Conservation (phyloP, 805 yeast species). For the Sungouiozyma ichnusensis region DNA sequence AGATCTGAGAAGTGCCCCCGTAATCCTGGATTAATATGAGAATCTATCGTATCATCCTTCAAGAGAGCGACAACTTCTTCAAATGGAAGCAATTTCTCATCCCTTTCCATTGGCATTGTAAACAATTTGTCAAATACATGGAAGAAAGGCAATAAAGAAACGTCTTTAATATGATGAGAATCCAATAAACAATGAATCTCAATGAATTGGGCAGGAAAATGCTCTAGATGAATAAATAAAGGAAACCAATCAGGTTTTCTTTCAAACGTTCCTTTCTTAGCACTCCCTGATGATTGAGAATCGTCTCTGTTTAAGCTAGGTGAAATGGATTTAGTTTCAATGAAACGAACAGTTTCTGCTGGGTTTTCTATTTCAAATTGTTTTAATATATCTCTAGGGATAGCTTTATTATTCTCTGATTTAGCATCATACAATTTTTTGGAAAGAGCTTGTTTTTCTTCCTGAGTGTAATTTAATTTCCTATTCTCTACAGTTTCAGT, state of each 20-base stretch:
- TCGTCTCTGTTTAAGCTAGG: constrained; percentile 39
- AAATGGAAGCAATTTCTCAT: constrained; percentile 49
- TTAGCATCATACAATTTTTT: constrained; percentile 51
- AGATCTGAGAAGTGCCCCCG: constrained; percentile 57
- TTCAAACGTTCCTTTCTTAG: constrained; percentile 16
- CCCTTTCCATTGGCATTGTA: constrained; percentile 57
- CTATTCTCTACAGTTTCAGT: constrained; percentile 41
- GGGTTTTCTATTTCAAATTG: constrained; percentile 68
- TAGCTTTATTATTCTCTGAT: constrained; percentile 56
- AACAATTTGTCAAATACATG: constrained; percentile 58
- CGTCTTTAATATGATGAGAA: constrained; percentile 39
- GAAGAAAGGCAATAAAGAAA: constrained; percentile 49
- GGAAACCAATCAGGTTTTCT: constrained; percentile 43
- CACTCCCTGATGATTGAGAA: constrained; percentile 20
- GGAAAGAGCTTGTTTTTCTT: constrained; percentile 46
- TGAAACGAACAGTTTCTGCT: constrained; percentile 53
- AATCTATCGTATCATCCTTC: constrained; percentile 62
- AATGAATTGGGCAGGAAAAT: constrained; percentile 68
- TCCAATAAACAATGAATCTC: constrained; percentile 53
- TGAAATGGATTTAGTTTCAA: constrained; percentile 53
- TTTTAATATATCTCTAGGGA: constrained; percentile 57
- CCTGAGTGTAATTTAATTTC: constrained; percentile 41
- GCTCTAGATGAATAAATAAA: constrained; percentile 66
- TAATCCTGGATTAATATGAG: constrained; percentile 45
- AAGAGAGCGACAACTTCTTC: constrained; percentile 68